Base-by-base conservation (phyloP, 306 rosid species). In the Lathyrus aphaca region DNA sequence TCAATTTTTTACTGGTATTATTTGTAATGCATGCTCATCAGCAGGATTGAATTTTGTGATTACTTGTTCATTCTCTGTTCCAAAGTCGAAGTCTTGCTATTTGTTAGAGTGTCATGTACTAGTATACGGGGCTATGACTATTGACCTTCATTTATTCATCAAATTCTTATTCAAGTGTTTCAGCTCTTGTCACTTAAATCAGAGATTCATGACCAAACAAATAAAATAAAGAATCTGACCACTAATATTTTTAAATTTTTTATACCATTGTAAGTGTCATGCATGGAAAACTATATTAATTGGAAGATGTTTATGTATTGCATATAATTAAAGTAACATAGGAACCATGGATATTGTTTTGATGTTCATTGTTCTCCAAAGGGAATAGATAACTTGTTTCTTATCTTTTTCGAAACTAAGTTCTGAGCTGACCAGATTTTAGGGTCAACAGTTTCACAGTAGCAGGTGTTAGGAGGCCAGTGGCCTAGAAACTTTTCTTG, bases 191-290 rank as follows among this genome's bases (percentile, higher is more conserved):
- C 48, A 10, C 50, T 46, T 9, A 46, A 60, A 15, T 54, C 54
- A 23, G 25, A 55, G 12, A 27, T 21, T 53, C 5, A 21, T 39
- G 53, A 38, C 51, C 38, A 51, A 29, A 69, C 23, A 29, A 9
- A 5, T 23, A 39, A 29, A 9, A 5, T 23, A 37, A 42, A 25
- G 1, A 39, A 19, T 69, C 42, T 39, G 11, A 11, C 40, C 6
- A 16, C 56, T 3, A 56, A 43, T 11, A 3, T 25, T 54, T n/a
- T 55, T 42, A 45, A 71, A 44, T n/a, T n/a, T n/a, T n/a, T n/a
- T n/a, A 67, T 60, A 60, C 56, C 43, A 62, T 59, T 15, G 9
- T 15, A 17, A 67, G 73, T 44, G 37, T 60, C 57, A 35, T 21
- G 68, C 23, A 12, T 23, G 70, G 14, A 60, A 64, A 43, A 27